Evolutionary conservation across 2,329 filamentous ascomycete genomes (phyloP).

Genomic region (Talaromyces sp.): DNA sequence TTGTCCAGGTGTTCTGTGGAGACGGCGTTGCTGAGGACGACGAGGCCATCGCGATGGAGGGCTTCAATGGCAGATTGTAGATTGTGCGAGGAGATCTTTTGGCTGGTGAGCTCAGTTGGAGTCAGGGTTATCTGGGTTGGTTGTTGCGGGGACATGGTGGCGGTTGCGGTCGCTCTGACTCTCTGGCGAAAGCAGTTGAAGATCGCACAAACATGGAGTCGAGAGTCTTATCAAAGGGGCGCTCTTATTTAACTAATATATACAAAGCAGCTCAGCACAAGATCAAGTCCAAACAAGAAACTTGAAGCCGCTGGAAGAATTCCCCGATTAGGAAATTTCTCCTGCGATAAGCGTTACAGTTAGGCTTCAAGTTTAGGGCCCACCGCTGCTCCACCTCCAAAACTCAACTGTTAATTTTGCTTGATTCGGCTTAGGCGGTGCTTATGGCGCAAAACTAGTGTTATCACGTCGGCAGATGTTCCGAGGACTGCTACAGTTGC

Average conservation of each 20-base stretch:
- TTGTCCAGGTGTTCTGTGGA: slow-evolving; percentile 32
- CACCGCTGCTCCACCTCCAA: not conserved
- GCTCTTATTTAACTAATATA: not conserved
- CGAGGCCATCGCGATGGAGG: slow-evolving; percentile 39
- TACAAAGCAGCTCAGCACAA: not conserved
- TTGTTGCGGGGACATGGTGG: not conserved
- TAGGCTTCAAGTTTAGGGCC: not conserved
- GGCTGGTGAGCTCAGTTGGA: slow-evolving; percentile 15
- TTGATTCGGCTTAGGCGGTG: not conserved
- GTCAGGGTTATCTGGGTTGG: not conserved
- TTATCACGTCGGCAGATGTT: not conserved
- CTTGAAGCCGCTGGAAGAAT: not conserved
- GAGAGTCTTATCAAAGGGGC: not conserved
- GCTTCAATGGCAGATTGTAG: slow-evolving; percentile 26
- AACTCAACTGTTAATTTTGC: not conserved
- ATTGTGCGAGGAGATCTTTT: slow-evolving; percentile 24
- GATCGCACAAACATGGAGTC: not conserved
- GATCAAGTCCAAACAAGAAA: not conserved
- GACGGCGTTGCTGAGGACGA: slow-evolving; percentile 41
- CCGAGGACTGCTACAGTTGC: not conserved
- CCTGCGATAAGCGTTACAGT: not conserved
- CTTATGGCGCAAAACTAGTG: not conserved
- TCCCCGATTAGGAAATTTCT: not conserved
- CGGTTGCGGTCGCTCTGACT: not conserved
- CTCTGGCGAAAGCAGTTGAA: not conserved